Percentiles rank a stretch among this genome's conserved stretches.
Evolutionary conservation across 2,329 filamentous ascomycete species (phyloP).

Genomic region (Fusarium xylarioides): DNA sequence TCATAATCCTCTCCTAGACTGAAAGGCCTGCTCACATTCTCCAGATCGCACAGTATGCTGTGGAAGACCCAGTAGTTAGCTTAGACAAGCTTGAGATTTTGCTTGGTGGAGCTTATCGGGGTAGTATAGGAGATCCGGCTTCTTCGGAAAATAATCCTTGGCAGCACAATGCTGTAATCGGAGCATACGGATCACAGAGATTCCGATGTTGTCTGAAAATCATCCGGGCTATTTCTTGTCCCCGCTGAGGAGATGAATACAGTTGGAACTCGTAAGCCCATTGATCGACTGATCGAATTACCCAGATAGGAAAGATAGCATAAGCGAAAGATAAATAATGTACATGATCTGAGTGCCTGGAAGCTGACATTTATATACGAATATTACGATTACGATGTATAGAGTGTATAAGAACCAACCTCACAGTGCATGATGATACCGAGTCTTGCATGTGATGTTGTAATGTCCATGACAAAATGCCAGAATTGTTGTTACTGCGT

Average conservation of each 20-base stretch:
- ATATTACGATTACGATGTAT: slow-evolving; percentile 3
- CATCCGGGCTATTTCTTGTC: background rate
- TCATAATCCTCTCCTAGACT: background rate
- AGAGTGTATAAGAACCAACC: background rate
- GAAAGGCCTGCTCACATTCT: background rate
- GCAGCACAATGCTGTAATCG: slow-evolving; percentile 10
- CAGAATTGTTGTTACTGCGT: background rate
- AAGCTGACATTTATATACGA: slow-evolving; percentile 1
- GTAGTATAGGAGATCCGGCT: slow-evolving; percentile 27
- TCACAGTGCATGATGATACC: background rate
- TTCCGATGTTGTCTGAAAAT: slow-evolving; percentile 9
- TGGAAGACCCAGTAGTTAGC: background rate
- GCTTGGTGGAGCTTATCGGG: slow-evolving; percentile 4
- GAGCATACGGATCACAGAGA: slow-evolving; percentile 26
- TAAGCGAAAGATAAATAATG: background rate
- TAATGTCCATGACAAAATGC: background rate
- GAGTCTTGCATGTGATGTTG: background rate
- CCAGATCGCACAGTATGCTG: background rate
- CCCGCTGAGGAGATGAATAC: background rate
- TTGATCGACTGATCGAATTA: slow-evolving; percentile 27
- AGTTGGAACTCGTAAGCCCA: slow-evolving; percentile 8
- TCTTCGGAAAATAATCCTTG: slow-evolving; percentile 31
- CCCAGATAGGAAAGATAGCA: slow-evolving; percentile 12
- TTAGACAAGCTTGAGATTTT: background rate
- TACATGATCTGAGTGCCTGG: background rate